A percentile compares a stretch with the other conserved stretches of the same genome.
Conservation (phyloP, 2,329 filamentous ascomycete species). For the Aspergillaceae sp. region DNA sequence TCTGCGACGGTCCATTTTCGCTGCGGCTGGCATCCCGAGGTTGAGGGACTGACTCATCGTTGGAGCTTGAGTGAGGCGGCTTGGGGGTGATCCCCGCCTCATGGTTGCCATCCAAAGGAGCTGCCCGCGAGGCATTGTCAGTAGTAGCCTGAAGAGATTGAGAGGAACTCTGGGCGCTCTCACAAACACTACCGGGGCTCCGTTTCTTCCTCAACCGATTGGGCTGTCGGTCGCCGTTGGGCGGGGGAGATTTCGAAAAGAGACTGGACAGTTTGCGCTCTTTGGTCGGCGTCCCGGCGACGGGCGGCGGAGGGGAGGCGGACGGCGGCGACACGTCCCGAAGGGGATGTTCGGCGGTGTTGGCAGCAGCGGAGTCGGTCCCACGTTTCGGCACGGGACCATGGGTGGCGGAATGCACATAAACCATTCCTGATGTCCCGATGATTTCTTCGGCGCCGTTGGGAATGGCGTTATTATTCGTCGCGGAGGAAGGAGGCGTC, state of each 20-base stretch:
- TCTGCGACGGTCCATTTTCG: slow-evolving; percentile 27
- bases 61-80: too few relatives aligned
- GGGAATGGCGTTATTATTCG: background rate
- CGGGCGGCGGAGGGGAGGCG: slow-evolving; percentile 30
- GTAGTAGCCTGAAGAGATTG: slow-evolving; percentile 56
- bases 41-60: too few relatives aligned
- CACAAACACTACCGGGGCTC: slow-evolving; percentile 66
- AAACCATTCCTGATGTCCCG: slow-evolving; percentile 11
- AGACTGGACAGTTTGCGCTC: slow-evolving; percentile 62
- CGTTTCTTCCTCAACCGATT: slow-evolving; percentile 88
- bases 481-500: too few relatives aligned
- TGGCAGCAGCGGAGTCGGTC: slow-evolving; percentile 8
- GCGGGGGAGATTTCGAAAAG: slow-evolving; percentile 59
- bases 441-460: slow-evolving; percentile 34
- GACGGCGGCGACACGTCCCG: slow-evolving; percentile 41
- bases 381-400: slow-evolving; percentile 20
- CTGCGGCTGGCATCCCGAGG: background rate
- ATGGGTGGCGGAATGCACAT: slow-evolving; percentile 26
- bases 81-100: background rate
- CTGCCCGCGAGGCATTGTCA: slow-evolving; percentile 12
- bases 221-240: slow-evolving; percentile 57
- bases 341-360: slow-evolving; percentile 8
- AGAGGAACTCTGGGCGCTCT: slow-evolving; percentile 83
- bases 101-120: background rate
- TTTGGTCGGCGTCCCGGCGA: slow-evolving; percentile 49